Evolutionary conservation across 2,329 filamentous ascomycete species (phyloP).

Genomic region (Cadophora luteo-olivacea): DNA sequence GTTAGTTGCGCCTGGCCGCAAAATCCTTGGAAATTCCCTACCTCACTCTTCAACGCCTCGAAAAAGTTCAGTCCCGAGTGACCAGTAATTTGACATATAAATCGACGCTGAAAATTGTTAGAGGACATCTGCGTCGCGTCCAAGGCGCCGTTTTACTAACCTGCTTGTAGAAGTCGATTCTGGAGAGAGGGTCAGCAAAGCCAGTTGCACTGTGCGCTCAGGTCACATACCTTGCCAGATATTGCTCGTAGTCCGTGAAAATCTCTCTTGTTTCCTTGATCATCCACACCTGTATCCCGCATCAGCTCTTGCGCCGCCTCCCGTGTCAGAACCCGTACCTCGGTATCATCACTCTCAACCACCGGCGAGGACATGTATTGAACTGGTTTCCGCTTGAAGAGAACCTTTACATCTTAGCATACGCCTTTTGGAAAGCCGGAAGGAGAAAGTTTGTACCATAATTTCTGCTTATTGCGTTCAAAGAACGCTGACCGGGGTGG

Average conservation of each 20-base stretch:
- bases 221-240: conserved; percentile 74
- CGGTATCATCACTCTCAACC: conserved; percentile 80
- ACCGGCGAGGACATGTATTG: conserved; percentile 75
- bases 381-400: conserved; percentile 96
- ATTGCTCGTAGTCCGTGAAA: conserved; percentile 87
- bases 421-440: not conserved
- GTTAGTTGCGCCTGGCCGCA: conserved; percentile 40
- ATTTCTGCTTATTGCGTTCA: conserved; percentile 30
- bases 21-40: conserved; percentile 52
- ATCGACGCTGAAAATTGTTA: conserved; percentile 61
- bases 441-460: conserved; percentile 38
- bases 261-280: conserved; percentile 90
- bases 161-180: conserved; percentile 94
- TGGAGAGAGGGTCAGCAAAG: conserved; percentile 50
- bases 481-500: conserved; percentile 26
- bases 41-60: conserved; percentile 89
- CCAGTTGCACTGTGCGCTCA: conserved; percentile 19
- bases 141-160: conserved; percentile 53
- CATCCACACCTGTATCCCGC: conserved; percentile 77
- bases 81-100: conserved; percentile 95
- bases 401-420: conserved; percentile 64
- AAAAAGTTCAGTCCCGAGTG: conserved; percentile 92
- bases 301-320: conserved; percentile 35
- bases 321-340: conserved; percentile 63
- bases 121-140: conserved; percentile 33